A percentile compares a stretch with the other conserved stretches of the same genome.
Evolutionary conservation across 2,329 filamentous ascomycete genomes (phyloP).

Genomic region (Celoporthe dispersa): DNA sequence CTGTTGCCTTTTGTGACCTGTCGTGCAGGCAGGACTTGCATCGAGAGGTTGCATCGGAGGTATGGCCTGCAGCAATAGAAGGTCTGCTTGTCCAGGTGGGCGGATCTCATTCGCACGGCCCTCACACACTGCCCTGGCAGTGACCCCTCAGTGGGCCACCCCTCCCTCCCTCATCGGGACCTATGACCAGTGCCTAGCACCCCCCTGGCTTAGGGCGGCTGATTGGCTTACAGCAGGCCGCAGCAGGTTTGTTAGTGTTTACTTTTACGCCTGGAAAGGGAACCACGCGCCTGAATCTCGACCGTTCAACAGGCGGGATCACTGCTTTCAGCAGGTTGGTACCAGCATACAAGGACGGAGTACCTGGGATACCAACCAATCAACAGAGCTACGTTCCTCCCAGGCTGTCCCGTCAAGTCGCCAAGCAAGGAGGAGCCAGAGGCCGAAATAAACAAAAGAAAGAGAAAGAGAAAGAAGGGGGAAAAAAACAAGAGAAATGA

Average conservation of each 20-base stretch:
- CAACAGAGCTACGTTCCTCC: background rate
- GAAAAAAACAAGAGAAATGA: background rate
- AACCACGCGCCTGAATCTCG: background rate
- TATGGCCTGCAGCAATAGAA: constrained; percentile 3
- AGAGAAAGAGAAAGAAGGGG: background rate
- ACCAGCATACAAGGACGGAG: background rate
- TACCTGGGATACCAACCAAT: background rate
- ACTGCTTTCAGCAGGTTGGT: background rate
- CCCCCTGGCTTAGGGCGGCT: constrained; percentile 6
- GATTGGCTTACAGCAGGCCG: constrained; percentile 4
- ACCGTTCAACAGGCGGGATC: background rate
- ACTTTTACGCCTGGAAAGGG: background rate
- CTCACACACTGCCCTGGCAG: background rate
- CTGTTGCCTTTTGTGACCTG: background rate
- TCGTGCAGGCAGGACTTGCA: background rate
- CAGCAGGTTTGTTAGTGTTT: constrained; percentile 12
- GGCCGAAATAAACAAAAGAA: too few relatives aligned
- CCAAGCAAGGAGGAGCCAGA: background rate
- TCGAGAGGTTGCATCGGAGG: background rate
- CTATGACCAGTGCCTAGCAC: background rate
- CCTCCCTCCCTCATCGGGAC: background rate
- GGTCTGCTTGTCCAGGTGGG: constrained; percentile 6
- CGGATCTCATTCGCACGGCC: constrained; percentile 12
- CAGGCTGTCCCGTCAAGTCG: too few relatives aligned
- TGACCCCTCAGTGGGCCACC: constrained; percentile 11